phyloP scores from a whole-genome alignment of 257 asterid genomes.

The Capsicum chinense region DNA sequence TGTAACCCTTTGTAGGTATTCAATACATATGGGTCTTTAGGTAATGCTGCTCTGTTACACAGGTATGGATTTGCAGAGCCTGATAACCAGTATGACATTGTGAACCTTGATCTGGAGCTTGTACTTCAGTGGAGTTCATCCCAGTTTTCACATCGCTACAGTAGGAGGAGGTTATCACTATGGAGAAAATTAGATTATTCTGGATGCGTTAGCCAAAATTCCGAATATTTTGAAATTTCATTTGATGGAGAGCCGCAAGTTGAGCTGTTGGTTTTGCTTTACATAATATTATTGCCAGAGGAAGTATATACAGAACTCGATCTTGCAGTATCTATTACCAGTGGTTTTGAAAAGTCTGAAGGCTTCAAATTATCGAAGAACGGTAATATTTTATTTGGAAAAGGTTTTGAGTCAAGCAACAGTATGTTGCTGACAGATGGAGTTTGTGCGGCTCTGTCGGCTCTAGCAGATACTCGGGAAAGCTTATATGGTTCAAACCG shows the following conservation, averaged over 20 bases:
- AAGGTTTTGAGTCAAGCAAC: constrained; percentile 47
- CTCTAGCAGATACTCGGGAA: constrained; percentile 79
- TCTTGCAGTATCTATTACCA: constrained; percentile 42
- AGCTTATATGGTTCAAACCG: constrained; percentile 60
- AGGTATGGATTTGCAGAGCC: constrained; percentile 91
- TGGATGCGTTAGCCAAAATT: constrained; percentile 65
- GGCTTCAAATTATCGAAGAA: constrained; percentile 34
- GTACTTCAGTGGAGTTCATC: constrained; percentile 78
- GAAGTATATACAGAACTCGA: constrained; percentile 54
- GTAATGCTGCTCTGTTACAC: constrained; percentile 96
- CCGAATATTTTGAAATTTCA: constrained; percentile 82
- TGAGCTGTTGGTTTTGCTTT: constrained; percentile 70
- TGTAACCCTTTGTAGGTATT: constrained; percentile 62
- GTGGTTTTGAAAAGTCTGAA: constrained; percentile 35
- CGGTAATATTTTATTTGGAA: constrained; percentile 32
- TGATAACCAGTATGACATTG: constrained; percentile 79
- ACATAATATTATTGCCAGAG: constrained; percentile 69
- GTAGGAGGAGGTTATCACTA: constrained; percentile 63
- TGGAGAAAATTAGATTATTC: constrained; percentile 79
- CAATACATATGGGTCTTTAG: constrained; percentile 80
- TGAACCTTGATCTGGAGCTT: constrained; percentile 79
- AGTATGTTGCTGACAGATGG: constrained; percentile 51
- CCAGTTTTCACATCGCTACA: constrained; percentile 64
- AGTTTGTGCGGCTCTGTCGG: constrained; percentile 62
- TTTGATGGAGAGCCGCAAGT: constrained; percentile 79